phyloP scores from a whole-genome alignment of 768 basidiomycete species.

The Boletus eberwhitei region DNA sequence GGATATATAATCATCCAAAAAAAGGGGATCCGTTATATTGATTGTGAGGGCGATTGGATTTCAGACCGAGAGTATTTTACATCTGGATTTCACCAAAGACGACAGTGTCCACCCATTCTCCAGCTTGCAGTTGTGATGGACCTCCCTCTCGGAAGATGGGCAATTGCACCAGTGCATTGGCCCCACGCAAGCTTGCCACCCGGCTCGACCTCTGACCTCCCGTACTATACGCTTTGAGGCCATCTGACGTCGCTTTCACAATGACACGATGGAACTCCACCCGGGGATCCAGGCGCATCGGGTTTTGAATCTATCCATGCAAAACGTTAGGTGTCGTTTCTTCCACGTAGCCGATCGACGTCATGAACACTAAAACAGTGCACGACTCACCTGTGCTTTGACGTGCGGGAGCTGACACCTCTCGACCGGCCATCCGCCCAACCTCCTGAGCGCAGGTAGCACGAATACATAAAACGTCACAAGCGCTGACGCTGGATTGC shows the following conservation, averaged over 20 bases:
- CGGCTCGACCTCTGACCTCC: constrained; percentile 86
- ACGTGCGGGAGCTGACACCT: constrained; percentile 59
- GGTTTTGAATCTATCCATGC: constrained; percentile 45
- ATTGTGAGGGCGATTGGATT: neutral
- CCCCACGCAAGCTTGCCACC: constrained; percentile 74
- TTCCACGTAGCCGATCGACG: neutral
- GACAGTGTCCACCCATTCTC: constrained; percentile 57
- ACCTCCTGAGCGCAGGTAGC: constrained; percentile 67
- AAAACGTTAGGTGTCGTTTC: neutral
- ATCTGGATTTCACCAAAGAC: constrained; percentile 64
- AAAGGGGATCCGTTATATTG: neutral
- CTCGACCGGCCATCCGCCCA: constrained; percentile 64
- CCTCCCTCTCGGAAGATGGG: constrained; percentile 43
- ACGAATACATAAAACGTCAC: constrained; percentile 86
- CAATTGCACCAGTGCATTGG: constrained; percentile 74
- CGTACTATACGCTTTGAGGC: constrained; percentile 70
- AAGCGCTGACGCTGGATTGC: constrained; percentile 85
- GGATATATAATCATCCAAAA: neutral
- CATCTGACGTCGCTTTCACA: constrained; percentile 41
- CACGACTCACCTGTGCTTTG: constrained; percentile 53
- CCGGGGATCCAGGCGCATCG: constrained; percentile 68
- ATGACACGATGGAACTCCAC: constrained; percentile 82
- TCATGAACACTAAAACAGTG: neutral
- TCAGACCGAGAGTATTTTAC: constrained; percentile 7
- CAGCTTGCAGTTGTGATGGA: constrained; percentile 43